Base-by-base conservation (phyloP, 73 alveolate species). In the Symbiodinium pilosum region DNA sequence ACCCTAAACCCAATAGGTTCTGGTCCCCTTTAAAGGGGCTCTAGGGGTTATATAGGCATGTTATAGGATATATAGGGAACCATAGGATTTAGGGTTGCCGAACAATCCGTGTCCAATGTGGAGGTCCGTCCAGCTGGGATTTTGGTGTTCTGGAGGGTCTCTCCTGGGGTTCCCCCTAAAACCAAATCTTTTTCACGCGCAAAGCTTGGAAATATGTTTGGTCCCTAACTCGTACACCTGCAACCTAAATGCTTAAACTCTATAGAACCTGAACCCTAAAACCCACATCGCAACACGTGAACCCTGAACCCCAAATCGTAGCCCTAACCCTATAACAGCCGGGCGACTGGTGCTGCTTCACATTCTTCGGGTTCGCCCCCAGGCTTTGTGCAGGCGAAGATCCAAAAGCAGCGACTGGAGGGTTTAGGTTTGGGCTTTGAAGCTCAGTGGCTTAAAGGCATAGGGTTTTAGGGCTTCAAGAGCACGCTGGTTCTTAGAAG, bases 311-410 rank as follows among this genome's bases (percentile, higher is more conserved):
- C 73, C 21, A 56, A 56, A 20, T 32, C 73, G 34, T 56, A 56
- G 59, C 59, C 59, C 59, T 47, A 47, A 47, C 21, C 59, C 59
- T 14, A 9, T 24, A 51, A 51, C 0, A 24, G 28, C 68, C 21
- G 28, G 21, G 21, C 68, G 68, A 16, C 73, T 54, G 73, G 26
- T 26, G 73, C 8, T 54, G 32, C 73, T 54, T n/a, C n/a, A n/a
- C n/a, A 9, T 47, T 6, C 81, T 38, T 64, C 81, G 39, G 32
- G 39, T 18, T 24, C n/a, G 38, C 39, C 93, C 54, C 36, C 44
- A 16, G 88, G 87, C 75, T 69, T 91, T 26, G 96, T 91, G 40
- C 96, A 69, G 4, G 77, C 77, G 56, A 91, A 91, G 88, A 91
- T 54, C 96, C 96, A 91, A 41, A 42, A 91, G 87, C 87, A 41